Percentiles rank a stretch among this genome's conserved stretches.
These are phyloP conservation scores for Millerago galiae DNA, from an alignment of 805 yeast genomes.

Conservation along the genomic window DNA sequence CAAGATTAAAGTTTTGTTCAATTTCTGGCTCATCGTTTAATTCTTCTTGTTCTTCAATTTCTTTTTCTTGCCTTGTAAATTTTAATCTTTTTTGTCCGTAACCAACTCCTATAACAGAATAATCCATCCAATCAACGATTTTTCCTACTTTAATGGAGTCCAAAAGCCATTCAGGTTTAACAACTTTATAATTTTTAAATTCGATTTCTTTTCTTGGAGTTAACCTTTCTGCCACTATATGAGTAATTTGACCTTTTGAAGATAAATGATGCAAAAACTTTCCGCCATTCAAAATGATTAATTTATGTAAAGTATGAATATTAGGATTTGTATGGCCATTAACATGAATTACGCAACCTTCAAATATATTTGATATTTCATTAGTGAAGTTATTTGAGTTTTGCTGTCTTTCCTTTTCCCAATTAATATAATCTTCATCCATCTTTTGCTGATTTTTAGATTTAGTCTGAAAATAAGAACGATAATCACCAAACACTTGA, in stretches of 20 bases:
- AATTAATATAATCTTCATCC: conserved; percentile 42
- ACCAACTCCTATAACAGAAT: conserved; percentile 43
- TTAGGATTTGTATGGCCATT: conserved; percentile 87
- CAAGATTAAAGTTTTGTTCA: not conserved
- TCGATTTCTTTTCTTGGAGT: conserved; percentile 71
- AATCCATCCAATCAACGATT: conserved; percentile 67
- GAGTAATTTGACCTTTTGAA: conserved; percentile 73
- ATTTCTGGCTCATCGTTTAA: conserved; percentile 3
- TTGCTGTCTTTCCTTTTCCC: conserved; percentile 35
- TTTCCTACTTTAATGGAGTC: conserved; percentile 47
- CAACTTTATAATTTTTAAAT: conserved; percentile 66
- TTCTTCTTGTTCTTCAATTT: conserved; percentile 1
- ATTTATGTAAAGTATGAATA: conserved; percentile 59
- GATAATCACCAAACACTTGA: conserved; percentile 58
- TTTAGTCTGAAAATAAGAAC: conserved; percentile 58
- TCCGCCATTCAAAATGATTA: conserved; percentile 79
- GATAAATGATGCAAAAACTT: conserved; percentile 59
- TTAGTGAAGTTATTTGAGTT: not conserved
- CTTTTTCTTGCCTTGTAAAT: conserved; percentile 6
- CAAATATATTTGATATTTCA: conserved; percentile 37
- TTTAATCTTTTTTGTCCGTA: conserved; percentile 42
- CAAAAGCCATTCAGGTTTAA: conserved; percentile 74
- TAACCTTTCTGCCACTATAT: conserved; percentile 71
- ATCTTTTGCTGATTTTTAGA: conserved; percentile 53
- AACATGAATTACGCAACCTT: conserved; percentile 64